Conservation (phyloP, 164 flowering plant species). For the Umbellularia californica region DNA sequence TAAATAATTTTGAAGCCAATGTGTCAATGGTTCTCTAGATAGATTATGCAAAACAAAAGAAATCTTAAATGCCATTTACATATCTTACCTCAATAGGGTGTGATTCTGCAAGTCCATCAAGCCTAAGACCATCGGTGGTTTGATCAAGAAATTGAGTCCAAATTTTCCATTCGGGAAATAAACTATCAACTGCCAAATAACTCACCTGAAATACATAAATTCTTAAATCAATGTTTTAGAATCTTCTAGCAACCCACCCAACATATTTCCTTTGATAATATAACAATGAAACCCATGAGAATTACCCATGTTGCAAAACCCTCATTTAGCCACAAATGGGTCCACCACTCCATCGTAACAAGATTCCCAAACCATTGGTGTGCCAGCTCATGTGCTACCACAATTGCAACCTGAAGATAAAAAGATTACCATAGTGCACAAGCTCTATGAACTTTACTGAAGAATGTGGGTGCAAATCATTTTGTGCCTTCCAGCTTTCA, state of each 20-base stretch:
- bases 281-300: slow-evolving; percentile 2
- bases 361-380: slow-evolving; percentile 99
- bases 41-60: not conserved
- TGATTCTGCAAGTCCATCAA: slow-evolving; percentile 91
- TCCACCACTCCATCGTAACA: slow-evolving; percentile 99
- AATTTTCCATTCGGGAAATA: slow-evolving; percentile 96
- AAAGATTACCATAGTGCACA: not conserved
- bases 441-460: not conserved
- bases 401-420: slow-evolving; percentile 67
- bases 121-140: slow-evolving; percentile 72
- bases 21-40: not conserved
- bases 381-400: slow-evolving; percentile 97
- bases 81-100: slow-evolving; percentile 88
- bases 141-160: slow-evolving; percentile 97
- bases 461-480: not conserved
- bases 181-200: slow-evolving; percentile 80
- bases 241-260: not conserved
- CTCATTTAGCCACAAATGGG: slow-evolving; percentile 96
- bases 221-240: not conserved
- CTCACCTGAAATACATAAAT: slow-evolving; percentile 53
- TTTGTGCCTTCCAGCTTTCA: not conserved
- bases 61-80: not conserved
- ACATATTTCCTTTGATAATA: not conserved
- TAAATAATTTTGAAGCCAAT: not conserved
- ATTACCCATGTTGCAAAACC: slow-evolving; percentile 99